phyloP scores from a whole-genome alignment of 1,284 basidiomycete genomes.

The Malassezia pachydermatis region DNA sequence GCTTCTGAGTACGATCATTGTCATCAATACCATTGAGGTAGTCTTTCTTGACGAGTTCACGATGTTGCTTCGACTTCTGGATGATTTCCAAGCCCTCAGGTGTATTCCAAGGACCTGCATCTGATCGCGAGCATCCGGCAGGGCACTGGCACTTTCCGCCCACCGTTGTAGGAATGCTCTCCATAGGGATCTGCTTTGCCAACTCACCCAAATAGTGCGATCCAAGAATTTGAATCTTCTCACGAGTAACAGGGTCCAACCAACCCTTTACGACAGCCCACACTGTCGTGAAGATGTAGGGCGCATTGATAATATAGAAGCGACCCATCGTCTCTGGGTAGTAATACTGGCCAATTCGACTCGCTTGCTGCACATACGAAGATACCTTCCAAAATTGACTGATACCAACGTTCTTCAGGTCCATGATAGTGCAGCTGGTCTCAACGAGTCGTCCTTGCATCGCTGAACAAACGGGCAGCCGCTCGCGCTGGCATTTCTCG shows the following conservation, averaged over 20 bases:
- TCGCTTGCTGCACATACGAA: slow-evolving; percentile 73
- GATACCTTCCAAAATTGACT: slow-evolving; percentile 76
- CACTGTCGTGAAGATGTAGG: slow-evolving; percentile 79
- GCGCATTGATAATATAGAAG: slow-evolving; percentile 73
- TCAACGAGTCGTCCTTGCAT: slow-evolving; percentile 75
- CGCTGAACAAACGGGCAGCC: slow-evolving; percentile 67
- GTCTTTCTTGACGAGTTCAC: slow-evolving; percentile 20
- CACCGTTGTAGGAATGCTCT: slow-evolving; percentile 73
- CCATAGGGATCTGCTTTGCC: slow-evolving; percentile 56
- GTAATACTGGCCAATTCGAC: slow-evolving; percentile 75
- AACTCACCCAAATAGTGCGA: slow-evolving; percentile 34
- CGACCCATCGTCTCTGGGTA: slow-evolving; percentile 76
- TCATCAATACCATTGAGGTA: slow-evolving; percentile 8
- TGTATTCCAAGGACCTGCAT: slow-evolving; percentile 84
- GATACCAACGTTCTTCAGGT: slow-evolving; percentile 72
- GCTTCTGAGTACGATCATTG: background rate
- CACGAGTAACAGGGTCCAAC: slow-evolving; percentile 87
- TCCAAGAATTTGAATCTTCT: slow-evolving; percentile 54
- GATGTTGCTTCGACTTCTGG: slow-evolving; percentile 31
- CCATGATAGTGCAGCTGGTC: slow-evolving; percentile 97
- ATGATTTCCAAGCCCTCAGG: slow-evolving; percentile 43
- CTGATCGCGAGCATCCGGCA: slow-evolving; percentile 74
- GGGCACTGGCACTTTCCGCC: slow-evolving; percentile 71
- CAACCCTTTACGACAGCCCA: slow-evolving; percentile 85
- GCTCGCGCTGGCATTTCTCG: slow-evolving; percentile 65